Percentiles rank a stretch among this genome's conserved stretches.
Evolutionary conservation across 345 rosid genomes (phyloP).

Genomic region (Lepidium africanum): DNA sequence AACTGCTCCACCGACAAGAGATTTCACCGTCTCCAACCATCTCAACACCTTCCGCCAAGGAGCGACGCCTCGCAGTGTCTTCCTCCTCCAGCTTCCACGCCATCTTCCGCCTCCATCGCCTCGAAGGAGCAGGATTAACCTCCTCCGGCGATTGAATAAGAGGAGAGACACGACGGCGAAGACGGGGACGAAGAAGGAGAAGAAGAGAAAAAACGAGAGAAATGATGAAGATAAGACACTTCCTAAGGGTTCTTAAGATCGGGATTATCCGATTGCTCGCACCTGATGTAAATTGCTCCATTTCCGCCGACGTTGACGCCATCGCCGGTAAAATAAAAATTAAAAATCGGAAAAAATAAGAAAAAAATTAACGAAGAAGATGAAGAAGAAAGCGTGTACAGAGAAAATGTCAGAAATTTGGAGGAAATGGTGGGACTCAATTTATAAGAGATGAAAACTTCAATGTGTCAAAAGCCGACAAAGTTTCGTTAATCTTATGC

Average conservation of each 20-base stretch:
- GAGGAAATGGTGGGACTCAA: slow-evolving; percentile 23
- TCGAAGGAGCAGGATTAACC: slow-evolving; percentile 18
- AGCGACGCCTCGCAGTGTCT: slow-evolving; percentile 71
- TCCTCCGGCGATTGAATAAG: slow-evolving; percentile 10
- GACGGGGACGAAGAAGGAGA: slow-evolving; percentile 61
- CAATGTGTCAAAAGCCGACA: slow-evolving; percentile 7
- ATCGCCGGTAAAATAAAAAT: neutral
- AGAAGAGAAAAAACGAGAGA: slow-evolving; percentile 47
- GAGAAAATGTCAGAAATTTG: slow-evolving; percentile 16
- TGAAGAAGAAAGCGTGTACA: neutral
- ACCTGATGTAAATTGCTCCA: slow-evolving; percentile 89
- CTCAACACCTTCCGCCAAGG: slow-evolving; percentile 66
- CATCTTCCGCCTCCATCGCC: slow-evolving; percentile 39
- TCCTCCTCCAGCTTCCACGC: slow-evolving; percentile 75
- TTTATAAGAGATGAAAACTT: slow-evolving; percentile 21
- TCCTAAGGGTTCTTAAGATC: slow-evolving; percentile 45
- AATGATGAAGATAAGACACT: slow-evolving; percentile 39
- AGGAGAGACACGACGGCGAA: slow-evolving; percentile 41
- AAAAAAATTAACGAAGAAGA: neutral
- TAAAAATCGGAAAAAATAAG: neutral
- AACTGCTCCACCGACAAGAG: slow-evolving; percentile 40
- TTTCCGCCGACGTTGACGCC: slow-evolving; percentile 53
- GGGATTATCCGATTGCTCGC: slow-evolving; percentile 97
- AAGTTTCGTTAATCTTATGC: neutral
- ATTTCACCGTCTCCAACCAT: slow-evolving; percentile 42